A percentile compares a stretch with the other conserved stretches of the same genome.
Evolutionary conservation across 352 stramenopile species (phyloP).

Genomic region (Pythium phragmiticola): DNA sequence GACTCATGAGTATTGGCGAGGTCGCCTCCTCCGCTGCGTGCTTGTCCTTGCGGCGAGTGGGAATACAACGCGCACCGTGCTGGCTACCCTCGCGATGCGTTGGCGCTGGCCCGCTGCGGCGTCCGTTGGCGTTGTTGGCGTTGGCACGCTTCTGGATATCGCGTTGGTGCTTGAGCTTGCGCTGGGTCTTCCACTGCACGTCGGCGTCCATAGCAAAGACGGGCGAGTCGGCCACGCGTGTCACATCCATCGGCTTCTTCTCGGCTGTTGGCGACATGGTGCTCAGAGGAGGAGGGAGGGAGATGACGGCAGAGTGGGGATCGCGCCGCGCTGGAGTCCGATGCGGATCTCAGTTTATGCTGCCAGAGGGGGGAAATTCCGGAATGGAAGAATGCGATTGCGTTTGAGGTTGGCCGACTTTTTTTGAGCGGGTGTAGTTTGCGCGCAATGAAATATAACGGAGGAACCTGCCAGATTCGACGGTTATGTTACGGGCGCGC

Average conservation of each 20-base stretch:
- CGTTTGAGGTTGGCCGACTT: conserved; percentile 3
- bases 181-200: conserved; percentile 55
- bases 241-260: conserved; percentile 16
- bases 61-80: conserved; percentile 33
- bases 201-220: conserved; percentile 11
- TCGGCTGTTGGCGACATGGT: conserved; percentile 26
- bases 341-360: conserved; percentile 1
- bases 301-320: neutral
- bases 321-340: conserved; percentile 5
- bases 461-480: neutral
- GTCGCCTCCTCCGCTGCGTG: neutral
- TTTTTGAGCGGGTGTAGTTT: conserved; percentile 7
- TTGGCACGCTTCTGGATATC: conserved; percentile 39
- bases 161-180: conserved; percentile 70
- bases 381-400: neutral
- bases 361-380: neutral
- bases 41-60: conserved; percentile 29
- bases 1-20: conserved; percentile 32
- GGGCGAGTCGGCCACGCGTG: neutral
- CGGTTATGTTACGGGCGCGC: conserved; percentile 5
- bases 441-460: conserved; percentile 9
- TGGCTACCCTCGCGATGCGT: neutral
- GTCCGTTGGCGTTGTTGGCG: neutral
- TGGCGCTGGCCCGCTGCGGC: neutral
- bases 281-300: neutral